phyloP scores from a whole-genome alignment of 2,329 filamentous ascomycete genomes.

The Monilinia fructicola region DNA sequence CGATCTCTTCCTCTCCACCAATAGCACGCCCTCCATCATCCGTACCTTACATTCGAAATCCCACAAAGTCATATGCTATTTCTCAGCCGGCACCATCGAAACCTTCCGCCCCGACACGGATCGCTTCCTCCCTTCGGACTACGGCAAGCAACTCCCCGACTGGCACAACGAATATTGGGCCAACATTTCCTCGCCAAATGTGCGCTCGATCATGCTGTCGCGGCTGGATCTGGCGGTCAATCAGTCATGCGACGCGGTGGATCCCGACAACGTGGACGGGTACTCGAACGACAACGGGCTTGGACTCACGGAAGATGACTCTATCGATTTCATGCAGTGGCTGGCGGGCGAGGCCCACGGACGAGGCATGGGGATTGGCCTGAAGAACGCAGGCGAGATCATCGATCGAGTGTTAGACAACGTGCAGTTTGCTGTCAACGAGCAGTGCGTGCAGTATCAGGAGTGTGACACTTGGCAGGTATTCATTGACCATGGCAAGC shows the following conservation, averaged over 20 bases:
- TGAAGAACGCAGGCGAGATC: slow-evolving; percentile 68
- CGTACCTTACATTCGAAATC: slow-evolving; percentile 49
- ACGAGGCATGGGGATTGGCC: slow-evolving; percentile 59
- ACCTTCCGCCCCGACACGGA: slow-evolving; percentile 55
- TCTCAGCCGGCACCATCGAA: slow-evolving; percentile 69
- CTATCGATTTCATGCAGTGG: slow-evolving; percentile 60
- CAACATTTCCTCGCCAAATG: slow-evolving; percentile 54
- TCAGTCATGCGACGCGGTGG: slow-evolving; percentile 67
- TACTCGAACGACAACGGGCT: slow-evolving; percentile 64
- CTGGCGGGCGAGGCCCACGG: slow-evolving; percentile 55
- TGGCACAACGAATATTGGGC: slow-evolving; percentile 70
- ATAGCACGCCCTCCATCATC: slow-evolving; percentile 51
- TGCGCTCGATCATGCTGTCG: slow-evolving; percentile 62
- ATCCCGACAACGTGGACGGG: slow-evolving; percentile 69
- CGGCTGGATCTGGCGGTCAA: slow-evolving; percentile 57
- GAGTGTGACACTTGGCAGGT: slow-evolving; percentile 59
- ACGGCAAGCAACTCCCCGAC: slow-evolving; percentile 57
- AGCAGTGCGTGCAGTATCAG: slow-evolving; percentile 63
- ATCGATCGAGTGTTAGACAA: slow-evolving; percentile 22
- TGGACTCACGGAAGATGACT: slow-evolving; percentile 54
- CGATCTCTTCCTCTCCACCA: slow-evolving; percentile 35
- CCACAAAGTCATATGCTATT: slow-evolving; percentile 71
- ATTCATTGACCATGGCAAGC: slow-evolving; percentile 61
- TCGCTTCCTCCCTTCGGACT: slow-evolving; percentile 54
- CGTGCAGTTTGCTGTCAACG: slow-evolving; percentile 44